Base-by-base conservation (phyloP, 169 alveolate species). In the Plasmodium ovale region DNA sequence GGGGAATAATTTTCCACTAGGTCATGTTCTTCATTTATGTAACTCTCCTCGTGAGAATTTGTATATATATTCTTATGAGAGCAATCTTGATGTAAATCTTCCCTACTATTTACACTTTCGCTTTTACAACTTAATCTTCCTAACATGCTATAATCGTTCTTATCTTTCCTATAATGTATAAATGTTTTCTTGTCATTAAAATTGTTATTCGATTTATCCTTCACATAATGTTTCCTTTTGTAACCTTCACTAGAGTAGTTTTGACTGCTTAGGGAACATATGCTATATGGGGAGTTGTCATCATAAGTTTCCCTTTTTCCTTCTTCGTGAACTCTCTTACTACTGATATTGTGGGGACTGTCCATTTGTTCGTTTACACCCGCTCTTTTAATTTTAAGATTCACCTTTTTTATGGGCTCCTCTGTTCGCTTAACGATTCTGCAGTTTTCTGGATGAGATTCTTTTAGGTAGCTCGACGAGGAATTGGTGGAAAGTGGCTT, bases 221-320 rank as follows among this genome's bases (percentile, higher is more conserved):
- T 58, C n/a, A 21, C 14, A 23, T 25, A 58, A 60, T 60, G n/a
- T n/a, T n/a, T n/a, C n/a, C n/a, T n/a, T n/a, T n/a, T n/a, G n/a
- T n/a, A n/a, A n/a, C n/a, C n/a, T n/a, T n/a, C n/a, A n/a, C n/a
- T n/a, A n/a, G n/a, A n/a, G n/a, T 29, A 3, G n/a, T 14, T 16
- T 60, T 60, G 49, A 60, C 71, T 60, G 33, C 71, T 60, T 60
- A 60, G 12, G 14, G 71, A 60, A 16, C 53, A 60, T 60, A 60
- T 60, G 25, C 71, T 60, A 60, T 60, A 60, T 60, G 71, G 33
- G 3, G 3, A 29, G 25, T 60, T 60, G 51, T 39, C 9, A 14
- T 60, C 33, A 12, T 25, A 6, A n/a, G n/a, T n/a, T 14, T 29
- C 33, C 3, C 33, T 3, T 25, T 31, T 27, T 60, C 21, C 14